Conservation (phyloP, 2,329 filamentous ascomycete species). For the Xenosphaeropsis pyriputrescens region DNA sequence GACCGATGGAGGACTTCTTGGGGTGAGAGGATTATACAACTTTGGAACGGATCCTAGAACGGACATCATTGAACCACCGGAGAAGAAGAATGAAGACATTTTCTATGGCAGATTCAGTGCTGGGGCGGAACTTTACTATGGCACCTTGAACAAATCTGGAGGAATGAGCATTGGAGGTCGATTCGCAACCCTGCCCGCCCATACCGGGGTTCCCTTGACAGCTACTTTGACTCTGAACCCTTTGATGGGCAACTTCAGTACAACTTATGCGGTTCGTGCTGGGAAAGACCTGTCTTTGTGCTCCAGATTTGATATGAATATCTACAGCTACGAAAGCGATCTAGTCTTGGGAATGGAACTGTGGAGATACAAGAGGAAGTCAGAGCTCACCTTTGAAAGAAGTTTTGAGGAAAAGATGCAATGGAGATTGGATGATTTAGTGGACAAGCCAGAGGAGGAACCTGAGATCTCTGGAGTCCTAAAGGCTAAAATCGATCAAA, state of each 20-base stretch:
- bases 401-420: slow-evolving; percentile 39
- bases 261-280: slow-evolving; percentile 83
- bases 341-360: slow-evolving; percentile 86
- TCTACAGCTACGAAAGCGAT: slow-evolving; percentile 95
- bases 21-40: slow-evolving; percentile 83
- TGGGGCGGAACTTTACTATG: slow-evolving; percentile 91
- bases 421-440: slow-evolving; percentile 28
- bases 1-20: slow-evolving; percentile 80
- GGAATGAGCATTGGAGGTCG: slow-evolving; percentile 79
- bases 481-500: slow-evolving; percentile 81
- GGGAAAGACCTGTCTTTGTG: slow-evolving; percentile 72
- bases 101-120: slow-evolving; percentile 76
- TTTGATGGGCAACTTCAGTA: slow-evolving; percentile 83
- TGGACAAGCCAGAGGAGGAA: slow-evolving; percentile 14
- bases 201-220: slow-evolving; percentile 78
- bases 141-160: slow-evolving; percentile 82
- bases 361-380: slow-evolving; percentile 49
- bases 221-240: slow-evolving; percentile 90
- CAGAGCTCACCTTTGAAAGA: slow-evolving; percentile 19
- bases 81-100: slow-evolving; percentile 29
- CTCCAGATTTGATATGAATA: slow-evolving; percentile 90
- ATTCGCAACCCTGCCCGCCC: slow-evolving; percentile 73
- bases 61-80: slow-evolving; percentile 7
- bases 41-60: slow-evolving; percentile 41
- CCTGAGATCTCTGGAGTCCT: slow-evolving; percentile 66